Percentiles rank a stretch among this genome's conserved stretches.
Conservation (phyloP, 108 stramenopile genomes). For the Pseudonitzschia pungens region DNA sequence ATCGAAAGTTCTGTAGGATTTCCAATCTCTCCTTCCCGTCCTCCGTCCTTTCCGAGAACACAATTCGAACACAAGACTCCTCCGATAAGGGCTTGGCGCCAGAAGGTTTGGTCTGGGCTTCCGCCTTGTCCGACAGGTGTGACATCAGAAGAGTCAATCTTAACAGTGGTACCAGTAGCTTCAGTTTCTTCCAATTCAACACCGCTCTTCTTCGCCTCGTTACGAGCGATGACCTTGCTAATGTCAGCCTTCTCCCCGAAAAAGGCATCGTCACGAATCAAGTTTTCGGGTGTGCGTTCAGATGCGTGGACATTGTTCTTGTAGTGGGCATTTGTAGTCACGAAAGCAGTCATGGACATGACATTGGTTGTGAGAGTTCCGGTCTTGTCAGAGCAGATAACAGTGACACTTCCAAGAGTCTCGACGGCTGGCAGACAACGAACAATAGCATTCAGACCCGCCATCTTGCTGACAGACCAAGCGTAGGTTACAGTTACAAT, state of each 20-base stretch:
- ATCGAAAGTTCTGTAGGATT: slow-evolving; percentile 88
- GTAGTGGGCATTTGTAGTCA: slow-evolving; percentile 79
- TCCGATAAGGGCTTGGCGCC: slow-evolving; percentile 61
- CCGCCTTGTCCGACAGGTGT: slow-evolving; percentile 60
- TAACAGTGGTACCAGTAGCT: slow-evolving; percentile 10
- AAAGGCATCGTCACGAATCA: slow-evolving; percentile 69
- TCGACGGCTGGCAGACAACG: slow-evolving; percentile 94
- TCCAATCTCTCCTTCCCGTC: slow-evolving; percentile 80
- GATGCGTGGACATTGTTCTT: slow-evolving; percentile 63
- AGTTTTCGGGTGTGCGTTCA: slow-evolving; percentile 54
- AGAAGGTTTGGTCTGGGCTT: slow-evolving; percentile 49
- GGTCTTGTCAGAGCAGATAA: slow-evolving; percentile 98
- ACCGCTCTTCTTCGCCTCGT: slow-evolving; percentile 36
- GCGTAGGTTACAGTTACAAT: slow-evolving; percentile 94
- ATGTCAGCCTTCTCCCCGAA: slow-evolving; percentile 55
- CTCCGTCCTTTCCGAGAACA: slow-evolving; percentile 69
- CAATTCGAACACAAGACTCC: slow-evolving; percentile 81
- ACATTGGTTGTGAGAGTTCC: slow-evolving; percentile 94
- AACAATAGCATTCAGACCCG: slow-evolving; percentile 84
- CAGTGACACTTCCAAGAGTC: slow-evolving; percentile 94
- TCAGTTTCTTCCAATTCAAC: slow-evolving; percentile 19
- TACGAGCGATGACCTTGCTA: slow-evolving; percentile 30
- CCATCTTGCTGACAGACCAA: slow-evolving; percentile 87
- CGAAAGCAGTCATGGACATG: slow-evolving; percentile 84
- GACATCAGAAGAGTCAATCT: slow-evolving; percentile 33